Conservation (phyloP, 345 rosid genomes). For the Aethionema arabicum region DNA sequence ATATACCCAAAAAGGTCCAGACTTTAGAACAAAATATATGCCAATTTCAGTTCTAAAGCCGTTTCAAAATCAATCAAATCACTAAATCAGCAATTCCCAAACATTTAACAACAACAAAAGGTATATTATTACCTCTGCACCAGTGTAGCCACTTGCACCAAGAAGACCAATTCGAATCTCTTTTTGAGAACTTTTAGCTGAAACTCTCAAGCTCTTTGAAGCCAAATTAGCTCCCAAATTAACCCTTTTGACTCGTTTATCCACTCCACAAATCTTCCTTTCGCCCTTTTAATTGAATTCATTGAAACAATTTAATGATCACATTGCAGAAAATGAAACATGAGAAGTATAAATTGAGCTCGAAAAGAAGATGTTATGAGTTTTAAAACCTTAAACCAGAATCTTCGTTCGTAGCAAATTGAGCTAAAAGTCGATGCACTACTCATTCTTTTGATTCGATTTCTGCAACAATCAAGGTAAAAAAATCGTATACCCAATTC, state of each 20-base stretch:
- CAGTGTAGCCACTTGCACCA: constrained; percentile 99
- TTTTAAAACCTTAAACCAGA: constrained; percentile 29
- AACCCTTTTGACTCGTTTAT: constrained; percentile 36
- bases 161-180: constrained; percentile 81
- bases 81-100: not conserved
- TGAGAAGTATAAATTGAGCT: not conserved
- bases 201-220: constrained; percentile 41
- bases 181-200: constrained; percentile 41
- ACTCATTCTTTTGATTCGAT: constrained; percentile 25
- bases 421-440: constrained; percentile 25
- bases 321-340: not conserved
- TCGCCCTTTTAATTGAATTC: constrained; percentile 29
- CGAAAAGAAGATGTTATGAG: not conserved
- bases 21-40: not conserved
- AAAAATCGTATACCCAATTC: not conserved
- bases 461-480: constrained; percentile 12
- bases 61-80: constrained; percentile 6
- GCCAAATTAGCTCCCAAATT: constrained; percentile 39
- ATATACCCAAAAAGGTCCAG: not conserved
- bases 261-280: constrained; percentile 29
- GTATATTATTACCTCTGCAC: constrained; percentile 77
- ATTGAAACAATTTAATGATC: not conserved
- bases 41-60: not conserved
- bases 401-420: constrained; percentile 34
- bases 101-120: constrained; percentile 15